Evolutionary conservation across 768 basidiomycete species (phyloP), one percentile per base, ranked within the genome.

Genomic region (Xerocomellus chrysenteron): DNA sequence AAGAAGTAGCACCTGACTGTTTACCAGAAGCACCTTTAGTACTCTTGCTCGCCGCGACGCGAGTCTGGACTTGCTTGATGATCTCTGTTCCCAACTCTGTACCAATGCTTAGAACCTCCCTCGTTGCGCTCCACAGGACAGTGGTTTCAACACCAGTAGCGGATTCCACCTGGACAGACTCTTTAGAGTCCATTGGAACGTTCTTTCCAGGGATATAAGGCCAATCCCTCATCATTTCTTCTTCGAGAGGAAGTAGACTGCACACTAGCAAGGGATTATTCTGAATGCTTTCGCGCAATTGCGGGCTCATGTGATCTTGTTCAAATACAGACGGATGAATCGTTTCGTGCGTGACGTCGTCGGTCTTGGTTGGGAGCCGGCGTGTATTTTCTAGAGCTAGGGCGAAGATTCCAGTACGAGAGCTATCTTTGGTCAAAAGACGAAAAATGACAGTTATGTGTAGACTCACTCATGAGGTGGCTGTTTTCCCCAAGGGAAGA

Each of bases 241-340:
- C 71, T 65, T 88, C 87, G n/a, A 87, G 63, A 4, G 80, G 78
- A 21, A 76, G 65, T 1, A 88, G 73, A 7, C 64, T 6, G 43
- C 61, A 67, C 16, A 88, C 59, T 4, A 87, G 60, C 7, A 69
- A 65, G 2, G 81, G 81, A 55, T 82, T 66, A n/a, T 71, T 65
- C 41, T 68, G 62, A 21, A 87, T 48, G 14, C 65, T 68, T 16
- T 67, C 59, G 16, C 57, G 61, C 32, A 86, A 60, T 17, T 69
- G 62, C 5, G 75, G 68, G 47, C 68, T 61, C 8, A 78, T 58
- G 16, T 63, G 55, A 5, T 58, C 62, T 60, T 84, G 86, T 36
- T 77, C 67, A 37, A 82, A 62, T 2, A 83, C 84, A 14, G 87
- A 88, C 5, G 80, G 72, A 59, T 88, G 87, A 37, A 88, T 80